Base-by-base conservation (phyloP, 1,284 basidiomycete species). In the Ceratobasidium theobromae region DNA sequence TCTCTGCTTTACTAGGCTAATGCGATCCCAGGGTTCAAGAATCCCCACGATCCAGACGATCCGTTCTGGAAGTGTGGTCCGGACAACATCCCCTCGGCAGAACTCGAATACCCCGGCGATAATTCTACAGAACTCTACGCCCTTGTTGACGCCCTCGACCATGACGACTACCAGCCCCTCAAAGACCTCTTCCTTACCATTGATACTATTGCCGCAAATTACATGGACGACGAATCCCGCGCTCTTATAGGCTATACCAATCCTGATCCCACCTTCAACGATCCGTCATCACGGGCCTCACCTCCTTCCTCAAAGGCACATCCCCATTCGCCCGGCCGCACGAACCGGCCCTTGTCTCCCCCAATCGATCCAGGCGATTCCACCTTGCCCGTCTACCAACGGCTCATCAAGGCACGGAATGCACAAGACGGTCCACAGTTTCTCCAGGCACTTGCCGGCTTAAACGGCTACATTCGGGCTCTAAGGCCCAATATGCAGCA, bases 101-200 rank as follows among this genome's bases (percentile, higher is more conserved):
- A 66, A 41, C 46, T 70, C 23, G 66, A 69, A 54, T 70, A 70
- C 35, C 69, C 69, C 0, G 67, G 58, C 43, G 30, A 67, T 25
- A 65, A 48, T 45, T 69, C 69, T 2, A 58, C 53, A 4, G 69
- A 70, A 32, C 45, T 35, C 25, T 46, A 41, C 57, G 43, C 48
- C 21, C 46, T 62, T n/a, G 49, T 67, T 40, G 58, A 45, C 41
- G 49, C 68, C 14, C 28, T 54, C 4, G 70, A 71, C 55, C 58
- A 67, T 12, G 70, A 71, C 43, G 68, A 71, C 55, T 71, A 71
- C 64, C 67, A 71, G 43, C 70, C 70, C 23, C 53, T 71, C 4
- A 62, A 68, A 27, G 69, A 71, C 35, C 69, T 71, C 30, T 67
- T 71, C 32, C 57, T 64, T 12, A 64, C 69, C 49, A 64, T 71